A percentile compares a stretch with the other conserved stretches of the same genome.
phyloP scores from a whole-genome alignment of 2,329 filamentous ascomycete species.

The Immersiporthe knoxdaviesiana region DNA sequence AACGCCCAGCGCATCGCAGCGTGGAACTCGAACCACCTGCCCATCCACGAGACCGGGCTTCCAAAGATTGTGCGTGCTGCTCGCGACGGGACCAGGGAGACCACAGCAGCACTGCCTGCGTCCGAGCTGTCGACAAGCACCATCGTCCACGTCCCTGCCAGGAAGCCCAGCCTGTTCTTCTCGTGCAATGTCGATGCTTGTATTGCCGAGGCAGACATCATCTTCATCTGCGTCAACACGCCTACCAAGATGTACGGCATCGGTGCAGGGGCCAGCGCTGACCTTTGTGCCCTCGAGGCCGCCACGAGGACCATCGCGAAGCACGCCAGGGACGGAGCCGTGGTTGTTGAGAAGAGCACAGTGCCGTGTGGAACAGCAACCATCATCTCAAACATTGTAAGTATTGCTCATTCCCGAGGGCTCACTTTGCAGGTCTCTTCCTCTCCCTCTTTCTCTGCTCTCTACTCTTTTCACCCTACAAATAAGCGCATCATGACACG shows the following conservation, averaged over 20 bases:
- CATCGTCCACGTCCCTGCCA: conserved; percentile 37
- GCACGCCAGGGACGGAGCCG: conserved; percentile 55
- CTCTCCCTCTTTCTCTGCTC: no score
- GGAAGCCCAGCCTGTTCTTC: conserved; percentile 61
- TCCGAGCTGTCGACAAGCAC: conserved; percentile 23
- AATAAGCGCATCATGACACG: no score
- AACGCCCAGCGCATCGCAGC: conserved; percentile 56
- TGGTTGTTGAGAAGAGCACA: conserved; percentile 68
- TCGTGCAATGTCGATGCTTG: conserved; percentile 54
- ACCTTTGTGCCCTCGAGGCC: conserved; percentile 59
- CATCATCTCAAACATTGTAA: conserved; percentile 58
- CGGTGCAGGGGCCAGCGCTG: conserved; percentile 60
- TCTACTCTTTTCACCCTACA: no score
- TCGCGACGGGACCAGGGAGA: conserved; percentile 43
- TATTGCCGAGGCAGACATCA: conserved; percentile 60
- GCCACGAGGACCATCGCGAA: conserved; percentile 58
- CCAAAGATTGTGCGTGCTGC: conserved; percentile 54
- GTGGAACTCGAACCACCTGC: conserved; percentile 62
- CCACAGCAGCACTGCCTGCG: conserved; percentile 33
- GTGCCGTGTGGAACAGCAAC: conserved; percentile 65
- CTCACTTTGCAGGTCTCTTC: background rate
- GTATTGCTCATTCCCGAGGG: conserved; percentile 26
- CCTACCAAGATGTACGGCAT: conserved; percentile 62
- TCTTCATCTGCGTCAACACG: conserved; percentile 67
- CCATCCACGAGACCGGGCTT: conserved; percentile 63